These are phyloP conservation scores for Penicillium frequentans DNA, from an alignment of 2,329 filamentous ascomycete genomes.

Conservation along the genomic window DNA sequence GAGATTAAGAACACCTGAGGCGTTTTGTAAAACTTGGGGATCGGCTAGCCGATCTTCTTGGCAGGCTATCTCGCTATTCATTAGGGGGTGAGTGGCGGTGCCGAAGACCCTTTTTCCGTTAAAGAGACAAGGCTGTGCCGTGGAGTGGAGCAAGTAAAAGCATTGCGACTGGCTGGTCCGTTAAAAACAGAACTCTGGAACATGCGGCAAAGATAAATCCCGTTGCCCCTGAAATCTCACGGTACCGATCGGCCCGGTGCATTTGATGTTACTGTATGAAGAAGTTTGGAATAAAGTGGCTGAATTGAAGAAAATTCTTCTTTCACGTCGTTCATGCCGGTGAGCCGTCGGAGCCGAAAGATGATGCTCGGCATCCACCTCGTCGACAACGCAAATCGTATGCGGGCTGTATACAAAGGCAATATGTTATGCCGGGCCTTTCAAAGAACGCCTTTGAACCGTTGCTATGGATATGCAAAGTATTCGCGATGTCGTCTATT, in stretches of 20 bases:
- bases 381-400: too few relatives aligned
- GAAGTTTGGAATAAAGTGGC: background rate
- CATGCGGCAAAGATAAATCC: background rate
- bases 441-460: too few relatives aligned
- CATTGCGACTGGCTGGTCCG: background rate
- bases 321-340: too few relatives aligned
- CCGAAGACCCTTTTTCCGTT: background rate
- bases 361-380: too few relatives aligned
- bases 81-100: background rate
- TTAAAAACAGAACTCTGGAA: background rate
- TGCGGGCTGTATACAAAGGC: too few relatives aligned
- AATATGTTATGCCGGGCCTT: too few relatives aligned
- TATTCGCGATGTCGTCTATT: too few relatives aligned
- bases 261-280: background rate
- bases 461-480: too few relatives aligned
- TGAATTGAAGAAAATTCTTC: too few relatives aligned
- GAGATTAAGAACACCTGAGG: background rate
- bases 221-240: background rate
- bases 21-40: background rate
- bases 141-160: background rate
- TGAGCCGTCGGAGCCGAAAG: too few relatives aligned
- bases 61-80: background rate
- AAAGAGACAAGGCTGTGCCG: background rate
- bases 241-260: conserved; percentile 5
- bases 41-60: background rate